Base-by-base conservation (phyloP, 805 yeast species). In the Blastobotrys muscicola region DNA sequence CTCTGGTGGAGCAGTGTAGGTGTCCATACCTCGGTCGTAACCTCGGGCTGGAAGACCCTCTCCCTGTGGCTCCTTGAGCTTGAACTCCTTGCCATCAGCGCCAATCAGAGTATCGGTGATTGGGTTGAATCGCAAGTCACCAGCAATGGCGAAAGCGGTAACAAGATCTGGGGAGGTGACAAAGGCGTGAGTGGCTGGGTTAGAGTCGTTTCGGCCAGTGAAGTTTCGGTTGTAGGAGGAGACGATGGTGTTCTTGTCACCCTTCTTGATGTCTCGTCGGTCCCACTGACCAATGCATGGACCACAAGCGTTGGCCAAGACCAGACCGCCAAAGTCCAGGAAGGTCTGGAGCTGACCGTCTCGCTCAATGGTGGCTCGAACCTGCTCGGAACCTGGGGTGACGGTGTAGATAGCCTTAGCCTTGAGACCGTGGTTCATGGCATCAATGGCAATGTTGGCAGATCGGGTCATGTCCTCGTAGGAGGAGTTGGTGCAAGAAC, bases 281-380 rank as follows among this genome's bases (percentile, higher is more conserved):
- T 89, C 96, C 97, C 97, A 90, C 75, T 90, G 97, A 61, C 97
- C 97, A 63, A 89, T 89, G 77, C 97, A 89, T 63, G 97, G 97
- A 61, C 97, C 97, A 75, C 97, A 90, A 47, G 97, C 97, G 64
- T 90, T 90, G 49, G 97, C 97, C 62, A 90, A 73, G 44, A 90
- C 97, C 49, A 82, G 75, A 65, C 95, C 97, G 56, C 97, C 97
- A 58, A 82, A 84, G 60, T 85, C 86, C 62, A 81, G 79, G 68
- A 90, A 87, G 54, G 92, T 82, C 56, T 82, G 72, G 56, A 90
- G 78, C 66, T 84, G 82, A 50, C 97, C 97, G 66, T 90, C 97
- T 68, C 95, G 82, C 64, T 82, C 96, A 65, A 90, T 90, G 53
- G 97, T 90, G 53, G 97, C 97, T 72, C 97, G 85, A 55, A 90